Percentiles rank a stretch among this genome's conserved stretches.
These are phyloP conservation scores for Rubia yunnanensis DNA, from an alignment of 257 asterid genomes.

Conservation along the genomic window DNA sequence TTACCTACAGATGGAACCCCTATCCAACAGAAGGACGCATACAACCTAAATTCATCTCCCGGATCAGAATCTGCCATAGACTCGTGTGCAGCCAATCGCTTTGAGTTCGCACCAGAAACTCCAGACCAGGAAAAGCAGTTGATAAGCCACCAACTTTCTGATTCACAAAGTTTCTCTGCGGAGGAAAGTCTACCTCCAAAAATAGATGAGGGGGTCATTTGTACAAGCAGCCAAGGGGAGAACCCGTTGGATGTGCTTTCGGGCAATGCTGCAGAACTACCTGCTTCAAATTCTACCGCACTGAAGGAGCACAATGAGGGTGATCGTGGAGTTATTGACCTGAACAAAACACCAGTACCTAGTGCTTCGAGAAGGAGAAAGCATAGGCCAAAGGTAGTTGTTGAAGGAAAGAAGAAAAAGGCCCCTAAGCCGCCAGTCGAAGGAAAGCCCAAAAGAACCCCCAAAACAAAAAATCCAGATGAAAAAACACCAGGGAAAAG, in stretches of 20 bases:
- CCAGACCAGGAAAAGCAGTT: conserved; percentile 46
- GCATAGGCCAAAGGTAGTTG: conserved; percentile 81
- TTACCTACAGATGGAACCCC: conserved; percentile 39
- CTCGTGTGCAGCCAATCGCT: conserved; percentile 29
- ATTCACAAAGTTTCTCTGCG: conserved; percentile 21
- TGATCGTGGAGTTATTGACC: conserved; percentile 43
- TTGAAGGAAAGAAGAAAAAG: conserved; percentile 65
- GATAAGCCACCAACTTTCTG: conserved; percentile 25
- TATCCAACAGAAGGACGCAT: conserved; percentile 16
- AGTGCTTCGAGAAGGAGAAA: conserved; percentile 68
- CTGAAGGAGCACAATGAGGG: conserved; percentile 26
- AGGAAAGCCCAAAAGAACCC: conserved; percentile 3
- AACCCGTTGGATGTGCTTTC: conserved; percentile 19
- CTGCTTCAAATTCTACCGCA: conserved; percentile 23
- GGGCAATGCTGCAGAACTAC: conserved; percentile 19
- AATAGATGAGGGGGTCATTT: conserved; percentile 21
- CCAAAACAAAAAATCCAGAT: conserved; percentile 19
- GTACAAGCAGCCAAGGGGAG: conserved; percentile 22
- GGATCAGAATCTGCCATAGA: conserved; percentile 29
- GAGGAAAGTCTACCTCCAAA: conserved; percentile 25
- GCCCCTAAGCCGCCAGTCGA: conserved; percentile 33
- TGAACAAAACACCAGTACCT: conserved; percentile 59
- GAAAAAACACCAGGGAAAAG: conserved; percentile 45
- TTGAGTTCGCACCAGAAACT: conserved; percentile 41
- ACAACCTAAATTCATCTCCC: conserved; percentile 15